Conservation (phyloP, 345 rosid genomes). For the Excoecaria agallocha region DNA sequence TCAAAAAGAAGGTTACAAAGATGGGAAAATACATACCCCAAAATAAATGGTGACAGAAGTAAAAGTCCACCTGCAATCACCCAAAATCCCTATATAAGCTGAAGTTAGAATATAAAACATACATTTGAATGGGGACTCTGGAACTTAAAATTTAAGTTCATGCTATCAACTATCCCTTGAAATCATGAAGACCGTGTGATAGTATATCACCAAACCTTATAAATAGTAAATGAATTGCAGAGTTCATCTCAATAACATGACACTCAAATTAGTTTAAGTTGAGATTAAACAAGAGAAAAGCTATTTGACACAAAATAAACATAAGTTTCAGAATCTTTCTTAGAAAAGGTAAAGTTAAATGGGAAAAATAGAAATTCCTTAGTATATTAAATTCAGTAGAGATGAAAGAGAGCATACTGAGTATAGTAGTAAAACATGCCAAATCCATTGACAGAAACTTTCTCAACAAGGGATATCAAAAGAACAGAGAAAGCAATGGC, state of each 20-base stretch:
- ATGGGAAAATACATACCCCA: conserved; percentile 48
- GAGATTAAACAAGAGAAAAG: background rate
- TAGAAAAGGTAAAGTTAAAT: background rate
- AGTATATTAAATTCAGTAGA: background rate
- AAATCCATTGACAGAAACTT: conserved; percentile 36
- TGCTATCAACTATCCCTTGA: background rate
- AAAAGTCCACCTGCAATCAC: conserved; percentile 58
- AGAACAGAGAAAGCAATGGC: conserved; percentile 52
- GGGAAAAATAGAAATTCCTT: background rate
- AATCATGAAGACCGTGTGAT: no score
- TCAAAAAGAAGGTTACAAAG: conserved; percentile 1
- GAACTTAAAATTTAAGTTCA: background rate
- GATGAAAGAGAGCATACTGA: conserved; percentile 42
- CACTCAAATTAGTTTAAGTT: background rate
- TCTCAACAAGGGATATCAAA: conserved; percentile 31
- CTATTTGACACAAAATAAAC: background rate
- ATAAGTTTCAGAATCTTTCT: background rate
- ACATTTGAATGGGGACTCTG: conserved; percentile 2
- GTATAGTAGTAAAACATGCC: conserved; percentile 51
- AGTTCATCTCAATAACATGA: no score
- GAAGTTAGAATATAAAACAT: conserved; percentile 1
- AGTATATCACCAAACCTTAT: no score
- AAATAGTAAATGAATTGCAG: no score
- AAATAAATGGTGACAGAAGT: conserved; percentile 59
- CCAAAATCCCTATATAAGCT: conserved; percentile 18